A percentile compares a stretch with the other conserved stretches of the same genome.
Conservation (phyloP, 306 rosid species). For the Phaseolus lunatus region DNA sequence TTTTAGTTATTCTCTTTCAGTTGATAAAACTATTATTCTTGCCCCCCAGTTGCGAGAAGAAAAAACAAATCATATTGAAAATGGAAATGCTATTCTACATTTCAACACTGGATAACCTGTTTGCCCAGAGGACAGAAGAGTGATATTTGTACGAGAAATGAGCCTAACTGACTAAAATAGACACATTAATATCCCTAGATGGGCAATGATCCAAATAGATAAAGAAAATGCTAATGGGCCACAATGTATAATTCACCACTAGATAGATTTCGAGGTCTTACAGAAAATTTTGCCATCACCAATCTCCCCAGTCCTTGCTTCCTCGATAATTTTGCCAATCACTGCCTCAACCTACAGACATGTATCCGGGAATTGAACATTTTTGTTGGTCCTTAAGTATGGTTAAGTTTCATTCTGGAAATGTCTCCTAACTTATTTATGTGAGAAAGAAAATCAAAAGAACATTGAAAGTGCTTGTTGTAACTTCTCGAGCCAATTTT, state of each 20-base stretch:
- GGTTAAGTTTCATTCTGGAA: not conserved
- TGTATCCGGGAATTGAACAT: constrained; percentile 36
- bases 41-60: constrained; percentile 27
- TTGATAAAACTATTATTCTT: constrained; percentile 23
- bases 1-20: not conserved
- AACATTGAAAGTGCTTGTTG: constrained; percentile 1
- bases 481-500: constrained; percentile 16
- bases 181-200: constrained; percentile 15
- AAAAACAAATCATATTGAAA: constrained; percentile 27
- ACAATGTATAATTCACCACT: constrained; percentile 20
- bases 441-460: constrained; percentile 7
- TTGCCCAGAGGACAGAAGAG: not conserved
- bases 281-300: constrained; percentile 97
- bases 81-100: constrained; percentile 21
- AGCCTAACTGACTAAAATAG: not conserved
- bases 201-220: not conserved
- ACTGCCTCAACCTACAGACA: constrained; percentile 77
- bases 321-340: constrained; percentile 71
- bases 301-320: constrained; percentile 89
- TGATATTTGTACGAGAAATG: constrained; percentile 9
- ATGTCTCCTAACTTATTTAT: constrained; percentile 19
- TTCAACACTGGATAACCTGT: constrained; percentile 17
- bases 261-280: constrained; percentile 50
- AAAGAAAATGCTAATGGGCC: constrained; percentile 17
- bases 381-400: constrained; percentile 8